Evolutionary conservation across 1,284 basidiomycete genomes (phyloP).

Genomic region (Tilletia indica): DNA sequence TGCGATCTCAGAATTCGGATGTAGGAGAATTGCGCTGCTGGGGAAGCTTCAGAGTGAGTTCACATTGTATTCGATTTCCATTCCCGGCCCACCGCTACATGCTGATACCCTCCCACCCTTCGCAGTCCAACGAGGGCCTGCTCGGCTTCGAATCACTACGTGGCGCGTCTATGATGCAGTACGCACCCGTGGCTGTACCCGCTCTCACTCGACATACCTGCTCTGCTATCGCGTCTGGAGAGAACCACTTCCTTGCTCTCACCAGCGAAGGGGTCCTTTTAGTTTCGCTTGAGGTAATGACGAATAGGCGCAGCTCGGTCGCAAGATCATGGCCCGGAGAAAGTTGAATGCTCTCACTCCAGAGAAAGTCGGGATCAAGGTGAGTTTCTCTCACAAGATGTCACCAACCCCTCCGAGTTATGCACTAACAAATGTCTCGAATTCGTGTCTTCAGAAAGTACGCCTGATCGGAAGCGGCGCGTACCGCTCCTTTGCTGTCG

Average conservation of each 20-base stretch:
- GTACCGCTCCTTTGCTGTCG: constrained; percentile 85
- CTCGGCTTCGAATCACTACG: constrained; percentile 75
- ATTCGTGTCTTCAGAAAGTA: constrained; percentile 64
- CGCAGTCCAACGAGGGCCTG: constrained; percentile 70
- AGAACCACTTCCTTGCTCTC: constrained; percentile 81
- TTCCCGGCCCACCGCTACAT: too few relatives aligned
- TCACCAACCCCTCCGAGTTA: neutral
- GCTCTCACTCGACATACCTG: constrained; percentile 63
- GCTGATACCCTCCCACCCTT: constrained; percentile 13
- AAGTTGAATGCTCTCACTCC: constrained; percentile 80
- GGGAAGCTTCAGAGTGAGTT: too few relatives aligned
- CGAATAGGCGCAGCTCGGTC: constrained; percentile 80
- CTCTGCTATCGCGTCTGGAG: constrained; percentile 73
- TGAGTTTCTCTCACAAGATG: too few relatives aligned
- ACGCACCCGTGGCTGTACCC: constrained; percentile 54
- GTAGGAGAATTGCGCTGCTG: too few relatives aligned
- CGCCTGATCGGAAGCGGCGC: constrained; percentile 75
- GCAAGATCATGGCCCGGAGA: constrained; percentile 61
- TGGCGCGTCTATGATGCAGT: constrained; percentile 40
- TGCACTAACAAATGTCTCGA: neutral
- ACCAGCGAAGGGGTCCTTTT: constrained; percentile 77
- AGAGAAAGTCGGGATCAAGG: constrained; percentile 65
- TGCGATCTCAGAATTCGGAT: too few relatives aligned
- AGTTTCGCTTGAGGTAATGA: constrained; percentile 78
- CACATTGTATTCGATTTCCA: too few relatives aligned